Evolutionary conservation across 2,329 filamentous ascomycete genomes (phyloP).

Genomic region (Colletotrichum sp.): DNA sequence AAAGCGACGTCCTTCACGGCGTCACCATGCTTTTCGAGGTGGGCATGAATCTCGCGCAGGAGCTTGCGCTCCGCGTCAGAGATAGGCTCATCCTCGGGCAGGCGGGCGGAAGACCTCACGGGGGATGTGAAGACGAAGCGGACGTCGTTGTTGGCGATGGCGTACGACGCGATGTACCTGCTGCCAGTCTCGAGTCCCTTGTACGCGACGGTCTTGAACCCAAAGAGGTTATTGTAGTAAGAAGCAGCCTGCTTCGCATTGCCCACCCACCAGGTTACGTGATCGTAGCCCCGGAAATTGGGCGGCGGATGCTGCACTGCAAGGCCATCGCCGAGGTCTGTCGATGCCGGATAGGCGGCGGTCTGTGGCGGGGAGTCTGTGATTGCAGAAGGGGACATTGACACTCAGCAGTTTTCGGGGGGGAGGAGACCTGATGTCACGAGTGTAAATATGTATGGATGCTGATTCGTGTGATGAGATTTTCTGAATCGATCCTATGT

Average conservation of each 20-base stretch:
- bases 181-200: constrained; percentile 87
- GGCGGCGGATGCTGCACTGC: constrained; percentile 54
- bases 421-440: background rate
- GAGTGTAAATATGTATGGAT: background rate
- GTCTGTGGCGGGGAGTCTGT: constrained; percentile 53
- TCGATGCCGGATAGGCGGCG: constrained; percentile 43
- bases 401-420: constrained; percentile 23
- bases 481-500: background rate
- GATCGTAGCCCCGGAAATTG: constrained; percentile 85
- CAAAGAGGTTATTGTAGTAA: constrained; percentile 88
- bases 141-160: constrained; percentile 77
- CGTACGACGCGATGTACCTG: constrained; percentile 81
- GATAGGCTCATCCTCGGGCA: constrained; percentile 66
- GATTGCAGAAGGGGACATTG: constrained; percentile 67
- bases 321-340: constrained; percentile 50
- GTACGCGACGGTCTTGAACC: constrained; percentile 84
- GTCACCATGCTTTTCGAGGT: constrained; percentile 88
- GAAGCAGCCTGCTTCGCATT: constrained; percentile 95
- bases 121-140: constrained; percentile 87
- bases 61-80: constrained; percentile 67
- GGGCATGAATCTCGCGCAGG: constrained; percentile 78
- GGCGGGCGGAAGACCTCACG: constrained; percentile 64
- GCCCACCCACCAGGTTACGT: constrained; percentile 95
- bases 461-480: background rate
- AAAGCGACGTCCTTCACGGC: constrained; percentile 96